Base-by-base conservation (phyloP, 2,329 filamentous ascomycete species). In the Colletotrichum lupini region DNA sequence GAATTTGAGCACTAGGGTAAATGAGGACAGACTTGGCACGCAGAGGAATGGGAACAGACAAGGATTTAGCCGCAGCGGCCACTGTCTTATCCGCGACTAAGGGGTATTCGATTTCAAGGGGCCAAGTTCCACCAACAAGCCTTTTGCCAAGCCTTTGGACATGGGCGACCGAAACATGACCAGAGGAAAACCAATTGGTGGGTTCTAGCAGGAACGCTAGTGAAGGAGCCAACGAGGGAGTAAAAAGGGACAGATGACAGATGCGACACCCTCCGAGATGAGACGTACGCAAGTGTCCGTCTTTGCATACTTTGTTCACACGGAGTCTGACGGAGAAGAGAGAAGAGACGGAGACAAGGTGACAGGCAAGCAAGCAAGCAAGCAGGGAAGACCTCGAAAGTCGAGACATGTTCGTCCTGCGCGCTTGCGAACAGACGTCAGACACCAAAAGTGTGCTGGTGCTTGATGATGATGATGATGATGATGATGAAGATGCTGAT, bases 41-140 rank as follows among this genome's bases (percentile, higher is more conserved):
- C 60, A 24, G 30, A 56, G 66, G 42, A n/a, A 65, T 64, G 32
- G 42, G 24, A 35, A 61, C n/a, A 35, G 70, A 37, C 66, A 60
- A 60, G 60, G 66, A 60, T 65, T 60, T 56, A 64, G 59, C 42
- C 60, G 60, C 60, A 73, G 70, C 58, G 66, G 52, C 37, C 68
- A 62, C 58, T 69, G 60, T 70, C 53, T 69, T 69, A 69, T 64
- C 66, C 70, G 53, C 60, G 55, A 65, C 70, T 63, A 49, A 73
- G 70, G 70, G 70, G 64, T 64, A 59, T 73, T 64, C 32, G 53
- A 69, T 35, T 64, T 73, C 42, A 63, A 64, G 65, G 65, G 57
- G 69, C 37, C 37, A 58, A 72, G 66, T 63, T 69, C 59, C 70
- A 59, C 53, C 59, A 63, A 64, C 42, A 69, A 67, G 59, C 35